Percentiles rank a stretch among this genome's conserved stretches.
These are phyloP conservation scores for Didymella keratinophila DNA, from an alignment of 2,329 filamentous ascomycete genomes.

Conservation along the genomic window DNA sequence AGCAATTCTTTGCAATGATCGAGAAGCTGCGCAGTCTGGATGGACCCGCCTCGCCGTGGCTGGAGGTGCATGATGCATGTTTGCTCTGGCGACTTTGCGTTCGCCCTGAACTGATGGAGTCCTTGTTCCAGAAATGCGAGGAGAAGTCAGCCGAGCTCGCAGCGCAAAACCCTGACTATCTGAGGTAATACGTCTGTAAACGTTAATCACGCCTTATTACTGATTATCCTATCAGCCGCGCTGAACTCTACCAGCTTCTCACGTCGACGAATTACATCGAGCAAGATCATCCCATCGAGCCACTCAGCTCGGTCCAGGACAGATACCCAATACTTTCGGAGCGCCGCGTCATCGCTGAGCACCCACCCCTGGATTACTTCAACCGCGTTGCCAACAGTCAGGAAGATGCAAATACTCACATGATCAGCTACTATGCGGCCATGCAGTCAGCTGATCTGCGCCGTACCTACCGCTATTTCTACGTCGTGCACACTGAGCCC, in stretches of 20 bases:
- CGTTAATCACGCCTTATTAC: neutral
- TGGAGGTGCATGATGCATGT: slow-evolving; percentile 31
- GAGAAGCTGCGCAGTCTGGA: slow-evolving; percentile 27
- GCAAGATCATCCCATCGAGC: slow-evolving; percentile 28
- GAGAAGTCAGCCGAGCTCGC: slow-evolving; percentile 30
- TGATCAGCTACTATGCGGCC: slow-evolving; percentile 39
- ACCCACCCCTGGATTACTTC: slow-evolving; percentile 36
- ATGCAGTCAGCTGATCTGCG: slow-evolving; percentile 31
- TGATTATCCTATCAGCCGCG: slow-evolving; percentile 25
- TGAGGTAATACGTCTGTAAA: slow-evolving; percentile 21
- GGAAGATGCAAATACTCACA: slow-evolving; percentile 35
- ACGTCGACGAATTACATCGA: slow-evolving; percentile 34
- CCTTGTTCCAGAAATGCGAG: slow-evolving; percentile 32
- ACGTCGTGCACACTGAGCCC: slow-evolving; percentile 43
- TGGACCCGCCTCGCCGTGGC: slow-evolving; percentile 25
- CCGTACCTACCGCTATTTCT: slow-evolving; percentile 43
- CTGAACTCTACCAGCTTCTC: slow-evolving; percentile 39
- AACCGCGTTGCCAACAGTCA: slow-evolving; percentile 27
- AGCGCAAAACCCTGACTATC: slow-evolving; percentile 25
- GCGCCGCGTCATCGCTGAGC: slow-evolving; percentile 30
- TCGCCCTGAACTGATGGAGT: slow-evolving; percentile 43
- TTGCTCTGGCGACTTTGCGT: slow-evolving; percentile 45
- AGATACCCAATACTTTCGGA: slow-evolving; percentile 44
- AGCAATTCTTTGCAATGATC: slow-evolving; percentile 45
- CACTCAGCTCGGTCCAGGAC: slow-evolving; percentile 27